These are phyloP conservation scores for Endothia cerciana DNA, from an alignment of 2,329 filamentous ascomycete species.

Conservation along the genomic window DNA sequence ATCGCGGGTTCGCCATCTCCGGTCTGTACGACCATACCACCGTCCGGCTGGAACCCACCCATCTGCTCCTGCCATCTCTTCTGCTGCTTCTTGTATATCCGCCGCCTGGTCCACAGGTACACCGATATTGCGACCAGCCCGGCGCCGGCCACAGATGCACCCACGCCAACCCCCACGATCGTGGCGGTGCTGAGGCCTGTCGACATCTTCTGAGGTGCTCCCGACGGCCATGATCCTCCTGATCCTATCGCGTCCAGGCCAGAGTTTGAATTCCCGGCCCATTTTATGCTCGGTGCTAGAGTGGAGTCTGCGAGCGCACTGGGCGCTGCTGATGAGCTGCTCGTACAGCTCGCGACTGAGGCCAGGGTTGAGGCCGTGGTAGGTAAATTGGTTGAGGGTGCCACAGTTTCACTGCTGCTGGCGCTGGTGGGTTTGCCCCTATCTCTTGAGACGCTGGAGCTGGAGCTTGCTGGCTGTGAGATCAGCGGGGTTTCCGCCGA, in stretches of 20 bases:
- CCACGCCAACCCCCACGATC: conserved; percentile 14
- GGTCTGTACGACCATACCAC: not conserved
- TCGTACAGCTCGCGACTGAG: conserved; percentile 1
- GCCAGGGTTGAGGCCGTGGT: not conserved
- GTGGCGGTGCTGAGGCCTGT: conserved; percentile 12
- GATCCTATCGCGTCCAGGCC: not conserved
- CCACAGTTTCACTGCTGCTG: conserved; percentile 1
- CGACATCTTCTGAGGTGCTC: not conserved
- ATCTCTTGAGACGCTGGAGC: not conserved
- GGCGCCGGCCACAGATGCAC: conserved; percentile 13
- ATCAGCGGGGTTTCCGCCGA: not conserved
- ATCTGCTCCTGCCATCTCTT: conserved; percentile 15
- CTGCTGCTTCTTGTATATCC: conserved; percentile 23
- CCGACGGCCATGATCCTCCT: not conserved
- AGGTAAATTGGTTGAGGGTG: not conserved
- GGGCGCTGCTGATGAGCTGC: not conserved
- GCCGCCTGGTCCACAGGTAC: conserved; percentile 15
- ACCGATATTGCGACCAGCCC: conserved; percentile 21
- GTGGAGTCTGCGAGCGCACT: conserved; percentile 6
- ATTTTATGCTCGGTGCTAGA: not conserved
- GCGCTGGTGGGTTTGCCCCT: not conserved
- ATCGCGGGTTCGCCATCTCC: conserved; percentile 8
- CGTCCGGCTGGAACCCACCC: not conserved
- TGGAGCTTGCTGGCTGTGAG: not conserved
- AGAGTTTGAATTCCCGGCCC: not conserved